Evolutionary conservation across 257 asterid genomes (phyloP).

Genomic region (Ilex aquifolium): DNA sequence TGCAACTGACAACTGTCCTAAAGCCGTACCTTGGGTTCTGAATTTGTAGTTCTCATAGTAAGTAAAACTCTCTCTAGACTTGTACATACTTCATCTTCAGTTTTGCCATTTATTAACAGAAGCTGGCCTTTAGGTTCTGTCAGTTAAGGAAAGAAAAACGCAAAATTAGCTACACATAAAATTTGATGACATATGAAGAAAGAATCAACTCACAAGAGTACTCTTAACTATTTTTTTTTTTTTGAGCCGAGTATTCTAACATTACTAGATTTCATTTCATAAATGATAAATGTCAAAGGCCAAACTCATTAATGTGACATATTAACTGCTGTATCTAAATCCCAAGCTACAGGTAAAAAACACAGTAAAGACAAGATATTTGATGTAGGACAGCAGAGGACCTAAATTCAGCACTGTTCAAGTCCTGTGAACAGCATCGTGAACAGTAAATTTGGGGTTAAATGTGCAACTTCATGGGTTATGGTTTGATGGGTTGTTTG

Average conservation of each 20-base stretch:
- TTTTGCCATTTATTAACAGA: conserved; percentile 82
- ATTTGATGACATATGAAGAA: background rate
- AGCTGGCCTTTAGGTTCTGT: conserved; percentile 99
- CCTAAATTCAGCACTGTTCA: too few relatives aligned
- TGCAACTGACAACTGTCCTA: background rate
- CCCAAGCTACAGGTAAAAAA: too few relatives aligned
- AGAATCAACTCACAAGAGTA: background rate
- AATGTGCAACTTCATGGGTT: too few relatives aligned
- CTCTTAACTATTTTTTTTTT: background rate
- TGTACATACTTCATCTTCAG: conserved; percentile 85
- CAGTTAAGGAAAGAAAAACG: conserved; percentile 19
- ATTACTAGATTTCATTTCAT: background rate
- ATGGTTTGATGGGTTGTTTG: too few relatives aligned
- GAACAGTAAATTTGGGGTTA: too few relatives aligned
- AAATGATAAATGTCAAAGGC: too few relatives aligned
- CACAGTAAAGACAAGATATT: too few relatives aligned
- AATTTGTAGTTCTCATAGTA: conserved; percentile 83
- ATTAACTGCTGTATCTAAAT: too few relatives aligned
- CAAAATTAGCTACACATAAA: background rate
- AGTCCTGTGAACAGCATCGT: too few relatives aligned
- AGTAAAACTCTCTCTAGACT: conserved; percentile 93
- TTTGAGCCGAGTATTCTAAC: background rate
- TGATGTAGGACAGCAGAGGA: too few relatives aligned
- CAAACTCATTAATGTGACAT: too few relatives aligned
- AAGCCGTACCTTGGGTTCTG: conserved; percentile 78